Evolutionary conservation across 73 alveolate genomes (phyloP), one percentile per base, ranked within the genome.

Genomic region (Uronychia binucleata): DNA sequence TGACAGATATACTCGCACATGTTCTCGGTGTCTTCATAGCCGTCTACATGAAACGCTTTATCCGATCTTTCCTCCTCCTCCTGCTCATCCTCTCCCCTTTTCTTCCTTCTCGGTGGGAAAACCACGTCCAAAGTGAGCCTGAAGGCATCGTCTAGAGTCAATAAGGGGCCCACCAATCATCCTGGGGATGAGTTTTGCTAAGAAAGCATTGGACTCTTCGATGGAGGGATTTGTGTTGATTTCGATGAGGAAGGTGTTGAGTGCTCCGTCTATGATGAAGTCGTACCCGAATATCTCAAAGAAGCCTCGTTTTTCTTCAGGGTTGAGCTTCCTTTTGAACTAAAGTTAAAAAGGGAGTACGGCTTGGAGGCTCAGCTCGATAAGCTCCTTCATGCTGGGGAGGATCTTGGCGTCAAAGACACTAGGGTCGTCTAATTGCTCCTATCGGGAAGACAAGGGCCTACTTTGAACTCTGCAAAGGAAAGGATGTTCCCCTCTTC

Each of bases 401-500:
- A 83, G 79, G 34, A 83, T 83, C 26, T 67, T 78, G 25, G 29
- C 33, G 29, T 75, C 83, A 34, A 83, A 75, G 59, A 34, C 79
- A 26, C 19, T 8, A n/a, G 26, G 28, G 34, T 8, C 27, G 5
- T 83, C n/a, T 1, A 79, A 29, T 28, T 92, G 67, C 31, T 83
- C 87, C 59, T n/a, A n/a, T n/a, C n/a, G n/a, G n/a, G n/a, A n/a
- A n/a, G n/a, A n/a, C n/a, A n/a, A n/a, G 88, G 57, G 33, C 88
- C 88, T 28, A 78, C 76, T 75, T 86, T 93, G 33, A 93, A 90
- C 0, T 92, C 74, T 77, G 80, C 79, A 79, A 93, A 93, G 59
- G 97, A 88, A 58, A 93, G 83, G 85, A 89, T 88, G 83, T 93
- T 93, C 26, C 97, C 97, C n/a, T 86, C 90, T 81, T 93, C 97